Percentiles rank a stretch among this genome's conserved stretches.
Evolutionary conservation across 192 early-diverging fungal species (phyloP).

Genomic region (Backusella macrospora): DNA sequence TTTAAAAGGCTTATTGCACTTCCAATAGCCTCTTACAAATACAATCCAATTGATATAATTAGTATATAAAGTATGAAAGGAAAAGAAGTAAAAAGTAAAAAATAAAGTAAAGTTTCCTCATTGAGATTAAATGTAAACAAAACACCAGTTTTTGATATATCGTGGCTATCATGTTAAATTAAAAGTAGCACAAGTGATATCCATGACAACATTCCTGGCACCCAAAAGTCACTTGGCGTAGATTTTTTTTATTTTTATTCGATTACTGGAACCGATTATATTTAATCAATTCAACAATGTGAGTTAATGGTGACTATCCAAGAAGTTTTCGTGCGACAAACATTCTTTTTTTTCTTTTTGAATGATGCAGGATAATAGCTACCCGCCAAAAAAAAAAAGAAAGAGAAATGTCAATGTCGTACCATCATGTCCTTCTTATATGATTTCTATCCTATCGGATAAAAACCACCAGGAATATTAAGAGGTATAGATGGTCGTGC

Average conservation of each 20-base stretch:
- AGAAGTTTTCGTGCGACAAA: background rate
- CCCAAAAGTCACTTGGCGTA: background rate
- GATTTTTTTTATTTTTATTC: background rate
- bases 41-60: background rate
- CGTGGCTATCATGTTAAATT: slow-evolving; percentile 5
- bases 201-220: background rate
- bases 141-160: slow-evolving; percentile 1
- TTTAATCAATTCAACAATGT: background rate
- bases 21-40: background rate
- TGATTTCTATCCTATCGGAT: background rate
- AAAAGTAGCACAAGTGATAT: slow-evolving; percentile 8
- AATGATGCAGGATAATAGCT: background rate
- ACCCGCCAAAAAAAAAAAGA: background rate
- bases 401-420: background rate
- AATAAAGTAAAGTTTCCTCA: background rate
- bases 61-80: background rate
- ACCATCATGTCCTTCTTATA: background rate
- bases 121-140: slow-evolving; percentile 9
- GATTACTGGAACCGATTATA: background rate
- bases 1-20: background rate
- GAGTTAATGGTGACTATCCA: background rate
- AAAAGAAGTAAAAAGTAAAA: background rate
- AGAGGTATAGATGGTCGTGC: background rate
- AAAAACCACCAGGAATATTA: background rate
- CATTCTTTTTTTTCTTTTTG: background rate